Conservation (phyloP, 176 grass and related monocot genomes). For the Triticum monococcum region DNA sequence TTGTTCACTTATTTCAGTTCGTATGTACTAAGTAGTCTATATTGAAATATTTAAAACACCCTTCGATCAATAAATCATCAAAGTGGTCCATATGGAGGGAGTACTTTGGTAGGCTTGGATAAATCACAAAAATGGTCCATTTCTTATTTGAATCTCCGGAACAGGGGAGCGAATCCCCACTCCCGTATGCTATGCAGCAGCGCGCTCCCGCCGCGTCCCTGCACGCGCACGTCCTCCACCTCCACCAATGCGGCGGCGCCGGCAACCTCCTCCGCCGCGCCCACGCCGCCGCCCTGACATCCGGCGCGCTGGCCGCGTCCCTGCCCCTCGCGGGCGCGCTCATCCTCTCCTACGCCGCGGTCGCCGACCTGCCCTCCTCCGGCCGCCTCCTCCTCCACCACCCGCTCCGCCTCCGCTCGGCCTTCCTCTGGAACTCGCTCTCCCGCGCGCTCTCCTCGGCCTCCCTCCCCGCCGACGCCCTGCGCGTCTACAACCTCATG, state of each 20-base stretch:
- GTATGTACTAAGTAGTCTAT: too few relatives aligned
- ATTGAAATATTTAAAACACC: too few relatives aligned
- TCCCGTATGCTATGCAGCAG: not conserved
- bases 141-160: not conserved
- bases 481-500: constrained; percentile 62
- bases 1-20: too few relatives aligned
- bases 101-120: too few relatives aligned
- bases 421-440: constrained; percentile 92
- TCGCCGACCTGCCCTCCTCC: constrained; percentile 39
- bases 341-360: constrained; percentile 62
- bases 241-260: constrained; percentile 31
- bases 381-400: constrained; percentile 45
- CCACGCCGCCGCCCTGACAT: constrained; percentile 43
- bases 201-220: constrained; percentile 16
- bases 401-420: constrained; percentile 34
- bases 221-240: constrained; percentile 48
- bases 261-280: constrained; percentile 23
- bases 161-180: not conserved
- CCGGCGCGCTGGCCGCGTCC: constrained; percentile 43
- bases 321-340: constrained; percentile 50
- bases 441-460: constrained; percentile 63
- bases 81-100: too few relatives aligned
- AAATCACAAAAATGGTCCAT: not conserved
- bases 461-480: constrained; percentile 15
- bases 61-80: too few relatives aligned